Evolutionary conservation across 176 grass and related monocot species (phyloP).

Genomic region (Musa troglodytarum): DNA sequence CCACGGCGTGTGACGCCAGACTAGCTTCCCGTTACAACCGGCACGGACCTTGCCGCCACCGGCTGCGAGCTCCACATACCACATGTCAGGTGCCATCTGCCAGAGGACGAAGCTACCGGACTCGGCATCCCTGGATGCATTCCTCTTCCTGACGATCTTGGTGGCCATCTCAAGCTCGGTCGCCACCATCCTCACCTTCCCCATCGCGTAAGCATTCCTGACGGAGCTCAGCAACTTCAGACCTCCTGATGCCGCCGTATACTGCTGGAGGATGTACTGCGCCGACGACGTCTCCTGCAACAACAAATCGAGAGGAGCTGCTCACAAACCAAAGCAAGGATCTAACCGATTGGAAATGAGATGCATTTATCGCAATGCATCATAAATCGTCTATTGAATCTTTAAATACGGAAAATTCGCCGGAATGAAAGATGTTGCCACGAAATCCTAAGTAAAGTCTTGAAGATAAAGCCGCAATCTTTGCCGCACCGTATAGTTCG

Average conservation of each 20-base stretch:
- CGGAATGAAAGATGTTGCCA: too few relatives aligned
- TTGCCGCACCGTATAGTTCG: background rate
- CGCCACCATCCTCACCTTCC: constrained; percentile 18
- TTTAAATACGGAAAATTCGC: too few relatives aligned
- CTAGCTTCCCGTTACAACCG: constrained; percentile 16
- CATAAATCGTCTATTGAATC: too few relatives aligned
- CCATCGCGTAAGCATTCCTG: constrained; percentile 19
- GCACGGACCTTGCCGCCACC: constrained; percentile 17
- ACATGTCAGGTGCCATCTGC: constrained; percentile 24
- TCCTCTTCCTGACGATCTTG: constrained; percentile 9
- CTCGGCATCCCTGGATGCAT: constrained; percentile 2
- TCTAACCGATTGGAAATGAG: background rate
- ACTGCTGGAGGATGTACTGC: constrained; percentile 23
- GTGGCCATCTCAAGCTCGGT: constrained; percentile 14
- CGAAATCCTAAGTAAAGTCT: too few relatives aligned
- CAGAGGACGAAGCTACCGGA: constrained; percentile 21
- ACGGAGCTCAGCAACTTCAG: constrained; percentile 19
- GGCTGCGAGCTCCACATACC: constrained; percentile 15
- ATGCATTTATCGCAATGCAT: too few relatives aligned
- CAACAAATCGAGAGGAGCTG: background rate
- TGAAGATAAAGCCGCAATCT: too few relatives aligned
- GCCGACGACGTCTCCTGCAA: constrained; percentile 15
- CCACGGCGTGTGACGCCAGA: constrained; percentile 22
- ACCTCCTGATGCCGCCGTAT: constrained; percentile 15
- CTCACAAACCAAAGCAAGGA: background rate